Evolutionary conservation across 352 stramenopile species (phyloP).

Genomic region (Globisporangium ultimum): DNA sequence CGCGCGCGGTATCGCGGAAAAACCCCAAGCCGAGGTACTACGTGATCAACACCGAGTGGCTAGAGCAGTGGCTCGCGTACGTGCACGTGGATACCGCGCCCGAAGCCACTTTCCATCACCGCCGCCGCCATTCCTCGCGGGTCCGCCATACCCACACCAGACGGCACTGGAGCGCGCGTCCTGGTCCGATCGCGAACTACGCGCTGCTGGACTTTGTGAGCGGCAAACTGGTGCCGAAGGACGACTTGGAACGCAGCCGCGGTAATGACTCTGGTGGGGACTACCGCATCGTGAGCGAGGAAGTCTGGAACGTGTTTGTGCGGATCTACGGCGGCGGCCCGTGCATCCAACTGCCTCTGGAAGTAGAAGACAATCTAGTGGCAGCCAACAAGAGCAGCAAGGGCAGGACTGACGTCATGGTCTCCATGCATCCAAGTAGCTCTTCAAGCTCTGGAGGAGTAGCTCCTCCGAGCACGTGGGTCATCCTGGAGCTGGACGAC

Average conservation of each 20-base stretch:
- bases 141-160: slow-evolving; percentile 8
- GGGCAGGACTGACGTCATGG: not conserved
- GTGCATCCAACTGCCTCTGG: slow-evolving; percentile 40
- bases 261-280: slow-evolving; percentile 34
- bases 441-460: slow-evolving; percentile 1
- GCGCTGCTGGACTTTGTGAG: slow-evolving; percentile 62
- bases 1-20: slow-evolving; percentile 29
- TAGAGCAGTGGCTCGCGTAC: slow-evolving; percentile 68
- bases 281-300: slow-evolving; percentile 63
- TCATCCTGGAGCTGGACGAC: slow-evolving; percentile 58
- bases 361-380: not conserved
- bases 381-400: not conserved
- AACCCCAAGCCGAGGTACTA: slow-evolving; percentile 26
- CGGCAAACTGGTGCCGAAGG: slow-evolving; percentile 47
- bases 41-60: slow-evolving; percentile 56
- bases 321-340: slow-evolving; percentile 59
- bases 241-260: slow-evolving; percentile 36
- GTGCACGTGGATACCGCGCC: slow-evolving; percentile 37
- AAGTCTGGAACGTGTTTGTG: slow-evolving; percentile 64
- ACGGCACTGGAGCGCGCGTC: slow-evolving; percentile 20
- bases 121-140: not conserved
- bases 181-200: slow-evolving; percentile 65
- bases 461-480: slow-evolving; percentile 22
- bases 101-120: slow-evolving; percentile 13
- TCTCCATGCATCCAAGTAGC: not conserved